Evolutionary conservation across 106 monocot genomes (phyloP).

Genomic region (Acorus gramineus): DNA sequence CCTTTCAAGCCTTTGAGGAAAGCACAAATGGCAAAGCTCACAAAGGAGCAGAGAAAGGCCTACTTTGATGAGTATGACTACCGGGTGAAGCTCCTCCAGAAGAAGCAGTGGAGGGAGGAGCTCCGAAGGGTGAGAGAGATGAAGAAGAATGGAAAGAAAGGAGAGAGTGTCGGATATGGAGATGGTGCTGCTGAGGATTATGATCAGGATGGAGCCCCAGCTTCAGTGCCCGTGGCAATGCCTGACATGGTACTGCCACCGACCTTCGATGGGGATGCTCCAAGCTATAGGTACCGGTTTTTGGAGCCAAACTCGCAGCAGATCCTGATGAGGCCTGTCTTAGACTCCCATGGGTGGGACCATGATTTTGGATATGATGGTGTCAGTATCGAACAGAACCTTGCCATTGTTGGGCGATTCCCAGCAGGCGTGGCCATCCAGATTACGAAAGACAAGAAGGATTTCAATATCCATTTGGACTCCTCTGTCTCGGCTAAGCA

Average conservation of each 20-base stretch:
- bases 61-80: conserved; percentile 95
- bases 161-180: conserved; percentile 17
- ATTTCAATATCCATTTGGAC: conserved; percentile 79
- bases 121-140: conserved; percentile 66
- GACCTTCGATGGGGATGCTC: conserved; percentile 71
- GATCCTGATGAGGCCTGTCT: conserved; percentile 61
- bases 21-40: conserved; percentile 59
- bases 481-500: conserved; percentile 76
- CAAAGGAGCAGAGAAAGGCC: conserved; percentile 69
- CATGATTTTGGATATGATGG: conserved; percentile 96
- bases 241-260: conserved; percentile 94
- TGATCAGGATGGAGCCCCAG: conserved; percentile 70
- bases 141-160: conserved; percentile 55
- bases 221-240: conserved; percentile 61
- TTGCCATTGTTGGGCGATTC: conserved; percentile 46
- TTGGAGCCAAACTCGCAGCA: conserved; percentile 70
- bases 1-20: conserved; percentile 81
- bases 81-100: conserved; percentile 83
- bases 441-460: conserved; percentile 93
- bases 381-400: conserved; percentile 73
- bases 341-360: conserved; percentile 91
- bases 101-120: conserved; percentile 93
- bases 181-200: conserved; percentile 53
- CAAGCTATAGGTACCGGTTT: conserved; percentile 76
- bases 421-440: conserved; percentile 60